phyloP scores from a whole-genome alignment of 2,329 filamentous ascomycete species.

The Xylariaceae sp. region DNA sequence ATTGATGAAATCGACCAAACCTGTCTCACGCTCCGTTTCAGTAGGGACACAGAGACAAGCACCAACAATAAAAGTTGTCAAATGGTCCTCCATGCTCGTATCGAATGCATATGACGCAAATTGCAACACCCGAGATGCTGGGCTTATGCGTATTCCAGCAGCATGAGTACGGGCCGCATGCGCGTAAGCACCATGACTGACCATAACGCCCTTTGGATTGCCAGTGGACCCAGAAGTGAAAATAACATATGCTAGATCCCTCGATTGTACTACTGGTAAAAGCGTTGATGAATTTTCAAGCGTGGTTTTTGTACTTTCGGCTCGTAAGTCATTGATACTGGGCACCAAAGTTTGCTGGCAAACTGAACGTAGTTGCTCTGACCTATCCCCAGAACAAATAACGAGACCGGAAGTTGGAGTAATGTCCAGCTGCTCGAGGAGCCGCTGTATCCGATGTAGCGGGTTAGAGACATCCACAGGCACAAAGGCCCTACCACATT shows the following conservation, averaged over 20 bases:
- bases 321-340: background rate
- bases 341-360: background rate
- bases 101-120: conserved; percentile 19
- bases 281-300: background rate
- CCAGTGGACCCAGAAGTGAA: conserved; percentile 18
- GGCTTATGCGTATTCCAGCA: conserved; percentile 4
- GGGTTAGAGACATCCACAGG: conserved; percentile 14
- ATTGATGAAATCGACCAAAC: conserved; percentile 10
- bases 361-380: background rate
- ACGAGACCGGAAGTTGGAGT: conserved; percentile 5
- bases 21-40: conserved; percentile 10
- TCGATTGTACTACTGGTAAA: background rate
- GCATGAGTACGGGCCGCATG: conserved; percentile 6
- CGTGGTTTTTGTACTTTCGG: background rate
- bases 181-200: conserved; percentile 11
- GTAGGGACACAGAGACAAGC: conserved; percentile 15
- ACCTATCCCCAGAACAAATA: conserved; percentile 1
- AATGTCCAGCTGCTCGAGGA: conserved; percentile 7
- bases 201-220: conserved; percentile 9
- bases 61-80: conserved; percentile 7
- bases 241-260: conserved; percentile 13
- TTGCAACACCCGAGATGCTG: conserved; percentile 8
- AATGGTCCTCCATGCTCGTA: conserved; percentile 11
- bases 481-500: conserved; percentile 8
- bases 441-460: conserved; percentile 2